A percentile compares a stretch with the other conserved stretches of the same genome.
phyloP scores from a whole-genome alignment of 345 rosid species.

The Arabidopsis suecica region DNA sequence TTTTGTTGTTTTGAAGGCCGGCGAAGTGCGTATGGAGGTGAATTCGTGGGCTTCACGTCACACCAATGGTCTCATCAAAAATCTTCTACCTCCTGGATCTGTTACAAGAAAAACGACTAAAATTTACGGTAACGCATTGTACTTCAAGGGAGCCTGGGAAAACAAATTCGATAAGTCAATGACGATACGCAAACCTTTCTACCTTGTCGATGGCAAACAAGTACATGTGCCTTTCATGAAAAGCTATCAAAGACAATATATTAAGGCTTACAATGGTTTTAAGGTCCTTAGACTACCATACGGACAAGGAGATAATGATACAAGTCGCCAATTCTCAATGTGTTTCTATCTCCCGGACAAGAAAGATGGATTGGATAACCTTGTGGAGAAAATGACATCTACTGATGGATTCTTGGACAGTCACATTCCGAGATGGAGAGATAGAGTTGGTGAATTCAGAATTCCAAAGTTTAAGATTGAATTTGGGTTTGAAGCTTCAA shows the following conservation, averaged over 20 bases:
- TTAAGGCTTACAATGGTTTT: background rate
- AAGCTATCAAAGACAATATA: background rate
- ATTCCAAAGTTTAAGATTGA: conserved; percentile 27
- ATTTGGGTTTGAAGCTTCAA: background rate
- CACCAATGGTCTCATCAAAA: background rate
- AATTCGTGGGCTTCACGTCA: background rate
- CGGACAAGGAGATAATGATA: background rate
- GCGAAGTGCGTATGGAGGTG: background rate
- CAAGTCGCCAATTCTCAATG: background rate
- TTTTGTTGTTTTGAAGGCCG: background rate
- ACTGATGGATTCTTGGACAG: conserved; percentile 27
- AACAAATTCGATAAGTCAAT: background rate
- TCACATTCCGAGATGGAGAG: background rate
- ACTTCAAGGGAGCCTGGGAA: background rate
- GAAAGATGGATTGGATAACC: background rate
- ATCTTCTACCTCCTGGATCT: background rate
- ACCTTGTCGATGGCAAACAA: background rate
- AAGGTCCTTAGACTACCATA: conserved; percentile 1
- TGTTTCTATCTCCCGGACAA: conserved; percentile 13
- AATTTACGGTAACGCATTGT: background rate
- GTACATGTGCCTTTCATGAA: background rate
- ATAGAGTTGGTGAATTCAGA: background rate
- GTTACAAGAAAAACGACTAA: background rate
- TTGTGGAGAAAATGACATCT: background rate
- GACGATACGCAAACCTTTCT: background rate